Evolutionary conservation across 768 basidiomycete genomes (phyloP).

Genomic region (Xerocomellus intermedius): DNA sequence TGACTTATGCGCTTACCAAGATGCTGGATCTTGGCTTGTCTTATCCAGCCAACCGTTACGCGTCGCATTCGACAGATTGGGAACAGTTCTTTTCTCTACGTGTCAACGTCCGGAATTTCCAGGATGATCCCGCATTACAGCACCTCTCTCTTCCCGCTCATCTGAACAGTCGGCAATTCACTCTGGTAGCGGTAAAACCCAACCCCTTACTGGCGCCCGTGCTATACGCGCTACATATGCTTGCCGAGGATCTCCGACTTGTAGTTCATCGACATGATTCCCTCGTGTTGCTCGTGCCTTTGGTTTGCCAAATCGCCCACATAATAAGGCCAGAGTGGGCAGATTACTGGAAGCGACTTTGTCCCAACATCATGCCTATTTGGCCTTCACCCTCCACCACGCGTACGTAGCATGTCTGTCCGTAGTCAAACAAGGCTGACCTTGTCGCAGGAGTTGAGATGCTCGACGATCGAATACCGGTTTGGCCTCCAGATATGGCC

Average conservation of each 20-base stretch:
- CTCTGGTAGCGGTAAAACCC: slow-evolving; percentile 30
- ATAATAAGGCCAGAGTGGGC: slow-evolving; percentile 81
- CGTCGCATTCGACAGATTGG: slow-evolving; percentile 42
- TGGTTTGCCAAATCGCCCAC: slow-evolving; percentile 62
- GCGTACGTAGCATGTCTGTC: slow-evolving; percentile 10
- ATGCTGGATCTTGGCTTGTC: slow-evolving; percentile 43
- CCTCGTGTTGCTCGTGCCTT: slow-evolving; percentile 54
- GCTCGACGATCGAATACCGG: slow-evolving; percentile 69
- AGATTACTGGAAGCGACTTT: slow-evolving; percentile 88
- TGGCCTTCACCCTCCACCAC: slow-evolving; percentile 55
- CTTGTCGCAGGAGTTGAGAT: slow-evolving; percentile 37
- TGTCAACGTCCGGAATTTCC: slow-evolving; percentile 45
- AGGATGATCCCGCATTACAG: slow-evolving; percentile 58
- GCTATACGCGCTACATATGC: slow-evolving; percentile 73
- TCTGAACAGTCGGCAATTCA: slow-evolving; percentile 28
- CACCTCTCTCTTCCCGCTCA: slow-evolving; percentile 39
- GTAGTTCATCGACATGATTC: slow-evolving; percentile 53
- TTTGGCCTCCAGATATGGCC: slow-evolving; percentile 77
- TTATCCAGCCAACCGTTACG: slow-evolving; percentile 14
- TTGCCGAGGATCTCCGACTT: slow-evolving; percentile 70
- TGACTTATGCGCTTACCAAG: slow-evolving; percentile 50
- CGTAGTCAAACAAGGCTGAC: slow-evolving; percentile 7
- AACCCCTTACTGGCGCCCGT: slow-evolving; percentile 54
- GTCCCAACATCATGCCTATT: slow-evolving; percentile 55
- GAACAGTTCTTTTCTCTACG: slow-evolving; percentile 41